phyloP scores from a whole-genome alignment of 805 yeast species.

The Torulaspora indica region DNA sequence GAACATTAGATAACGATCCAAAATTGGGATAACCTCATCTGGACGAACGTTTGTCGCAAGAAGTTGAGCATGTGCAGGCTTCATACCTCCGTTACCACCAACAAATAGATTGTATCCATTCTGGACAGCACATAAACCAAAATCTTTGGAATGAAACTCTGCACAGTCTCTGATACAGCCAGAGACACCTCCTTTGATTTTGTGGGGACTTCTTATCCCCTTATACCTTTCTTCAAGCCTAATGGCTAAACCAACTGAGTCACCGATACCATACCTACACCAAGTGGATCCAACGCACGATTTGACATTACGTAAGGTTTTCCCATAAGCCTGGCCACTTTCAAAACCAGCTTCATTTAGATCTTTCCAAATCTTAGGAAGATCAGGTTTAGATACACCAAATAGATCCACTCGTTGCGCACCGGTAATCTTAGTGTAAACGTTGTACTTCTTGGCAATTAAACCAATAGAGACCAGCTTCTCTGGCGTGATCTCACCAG shows the following conservation, averaged over 20 bases:
- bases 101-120: background rate
- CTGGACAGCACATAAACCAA: background rate
- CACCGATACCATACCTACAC: background rate
- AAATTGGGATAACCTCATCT: background rate
- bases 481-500: background rate
- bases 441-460: background rate
- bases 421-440: background rate
- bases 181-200: background rate
- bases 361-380: background rate
- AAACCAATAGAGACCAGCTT: background rate
- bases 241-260: background rate
- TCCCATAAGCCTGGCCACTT: background rate
- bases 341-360: background rate
- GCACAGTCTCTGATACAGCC: background rate
- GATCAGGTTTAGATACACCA: background rate
- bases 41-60: background rate
- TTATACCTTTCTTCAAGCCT: background rate
- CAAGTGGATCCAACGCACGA: background rate
- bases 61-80: background rate
- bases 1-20: background rate
- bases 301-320: background rate
- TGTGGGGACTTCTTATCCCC: background rate
- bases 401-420: background rate
- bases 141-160: background rate
- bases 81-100: background rate